Evolutionary conservation across 2,329 filamentous ascomycete species (phyloP), one percentile per base, ranked within the genome.

Genomic region (Aspergillus spinulosporus): DNA sequence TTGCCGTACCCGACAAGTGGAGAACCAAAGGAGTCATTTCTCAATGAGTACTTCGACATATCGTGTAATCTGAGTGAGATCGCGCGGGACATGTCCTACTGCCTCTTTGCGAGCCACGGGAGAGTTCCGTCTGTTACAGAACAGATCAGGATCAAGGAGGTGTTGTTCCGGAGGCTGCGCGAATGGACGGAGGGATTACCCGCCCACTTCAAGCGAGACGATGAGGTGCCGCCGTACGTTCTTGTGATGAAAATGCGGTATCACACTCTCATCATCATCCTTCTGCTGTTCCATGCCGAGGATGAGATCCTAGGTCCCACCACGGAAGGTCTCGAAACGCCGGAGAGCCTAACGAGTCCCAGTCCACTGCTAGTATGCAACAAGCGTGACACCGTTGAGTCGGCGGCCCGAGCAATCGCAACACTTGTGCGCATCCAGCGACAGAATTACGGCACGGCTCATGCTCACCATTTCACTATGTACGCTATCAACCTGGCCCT

Each of bases 401-500:
- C 59, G n/a, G 69, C 70, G 0, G 71, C 72, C 0, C 68, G 66
- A 2, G 58, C 57, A 3, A 74, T 75, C 12, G 64, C 71, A 0
- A 42, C 51, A 1, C 62, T 75, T 2, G 60, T 68, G 0, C 67
- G 66, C 8, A 60, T 70, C 0, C 68, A 74, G 31, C 64, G 69
- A 9, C 64, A 64, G 8, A 70, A 74, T 37, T 72, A 67, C 49
- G 70, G 72, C 3, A 60, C 74, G 54, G 68, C 59, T 32, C 67
- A 71, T 3, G 70, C 69, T 4, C 72, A 74, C 52, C 64, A 69
- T 15, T 75, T 74, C 44, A 68, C 71, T 8, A 62, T 75, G 56
- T 75, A 74, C 49, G 70, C 72, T 0, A 69, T 74, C 47, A 75
- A 73, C 21, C 62, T 75, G 5, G 72, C 72, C 1, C 57, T 75